Base-by-base conservation (phyloP, 163 green algal genomes). In the Scenedesmus sp. region DNA sequence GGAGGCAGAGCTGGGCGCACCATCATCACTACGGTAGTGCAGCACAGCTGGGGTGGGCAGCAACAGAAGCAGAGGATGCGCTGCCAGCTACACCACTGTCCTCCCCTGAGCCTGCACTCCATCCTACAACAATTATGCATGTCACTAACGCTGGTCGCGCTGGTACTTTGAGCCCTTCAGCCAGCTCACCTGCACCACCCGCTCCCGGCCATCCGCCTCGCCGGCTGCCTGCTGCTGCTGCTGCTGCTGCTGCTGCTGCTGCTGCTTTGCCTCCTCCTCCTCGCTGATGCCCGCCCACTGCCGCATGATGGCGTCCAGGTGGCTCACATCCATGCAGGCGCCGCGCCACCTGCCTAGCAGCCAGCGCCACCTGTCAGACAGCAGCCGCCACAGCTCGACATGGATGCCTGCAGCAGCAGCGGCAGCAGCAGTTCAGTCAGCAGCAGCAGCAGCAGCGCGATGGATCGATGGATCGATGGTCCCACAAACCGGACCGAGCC, bases 381-480 rank as follows among this genome's bases (percentile, higher is more conserved):
- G 44, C 92, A 98, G 95, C 84, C 94, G 93, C 51, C 81, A 93
- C 46, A 98, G 83, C 93, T 98, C 96, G 0, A 94, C 95, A 93
- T 96, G 95, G 76, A 98, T 94, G 83, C 93, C 94, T 91, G 86
- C 43, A 85, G n/a, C 72, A 81, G 72, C 72, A 51, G 72, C 72
- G 49, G 35, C 35, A 81, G 72, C 33, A 80, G 59, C 59, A 46
- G n/a, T n/a, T n/a, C 10, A 42, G 33, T 12, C 72, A 81, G 72
- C 35, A 81, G 35, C 44, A 49, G 46, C 82, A 87, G 53, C 82
- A 79, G n/a, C 35, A 53, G 43, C 37, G 33, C 16, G 12, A 82
- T 9, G 3, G 2, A 35, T 56, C 49, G 15, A 12, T 56, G 49
- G 49, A 20, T 56, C 15, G 49, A 20, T 12, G 49, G n/a, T n/a